Conservation (phyloP, 2,329 filamentous ascomycete species). For the Pseudocercospora crystallina region DNA sequence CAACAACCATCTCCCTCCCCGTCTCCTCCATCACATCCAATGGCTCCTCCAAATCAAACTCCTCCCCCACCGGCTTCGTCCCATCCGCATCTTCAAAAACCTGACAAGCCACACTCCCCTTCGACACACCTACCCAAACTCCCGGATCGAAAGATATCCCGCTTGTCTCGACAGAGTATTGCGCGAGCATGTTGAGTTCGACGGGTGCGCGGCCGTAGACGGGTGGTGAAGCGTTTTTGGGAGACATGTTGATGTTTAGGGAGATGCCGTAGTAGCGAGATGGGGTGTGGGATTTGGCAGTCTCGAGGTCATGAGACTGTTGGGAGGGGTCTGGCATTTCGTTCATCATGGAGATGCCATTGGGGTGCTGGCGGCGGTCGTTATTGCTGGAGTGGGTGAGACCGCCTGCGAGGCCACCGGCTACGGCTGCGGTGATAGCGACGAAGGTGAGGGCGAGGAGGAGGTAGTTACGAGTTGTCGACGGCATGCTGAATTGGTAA, state of each 20-base stretch:
- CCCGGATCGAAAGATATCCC: slow-evolving; percentile 16
- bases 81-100: slow-evolving; percentile 18
- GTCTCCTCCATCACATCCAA: neutral
- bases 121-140: slow-evolving; percentile 7
- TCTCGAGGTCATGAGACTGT: too few species aligned
- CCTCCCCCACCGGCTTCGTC: neutral
- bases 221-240: neutral
- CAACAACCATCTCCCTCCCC: neutral
- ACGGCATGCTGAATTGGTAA: too few species aligned
- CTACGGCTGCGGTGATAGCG: too few species aligned
- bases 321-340: too few species aligned
- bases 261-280: slow-evolving; percentile 18
- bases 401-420: too few species aligned
- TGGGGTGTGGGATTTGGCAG: neutral
- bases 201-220: slow-evolving; percentile 15
- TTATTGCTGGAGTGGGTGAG: too few species aligned
- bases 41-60: neutral
- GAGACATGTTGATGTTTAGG: slow-evolving; percentile 14
- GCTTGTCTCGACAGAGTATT: slow-evolving; percentile 4
- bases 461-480: too few species aligned
- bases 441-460: too few species aligned
- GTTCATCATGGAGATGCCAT: too few species aligned
- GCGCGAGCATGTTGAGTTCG: slow-evolving; percentile 18
- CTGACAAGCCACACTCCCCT: slow-evolving; percentile 16
- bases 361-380: too few species aligned